Percentiles rank a stretch among this genome's conserved stretches.
Conservation (phyloP, 164 flowering plant species). For the Cinnamomum micranthum region DNA sequence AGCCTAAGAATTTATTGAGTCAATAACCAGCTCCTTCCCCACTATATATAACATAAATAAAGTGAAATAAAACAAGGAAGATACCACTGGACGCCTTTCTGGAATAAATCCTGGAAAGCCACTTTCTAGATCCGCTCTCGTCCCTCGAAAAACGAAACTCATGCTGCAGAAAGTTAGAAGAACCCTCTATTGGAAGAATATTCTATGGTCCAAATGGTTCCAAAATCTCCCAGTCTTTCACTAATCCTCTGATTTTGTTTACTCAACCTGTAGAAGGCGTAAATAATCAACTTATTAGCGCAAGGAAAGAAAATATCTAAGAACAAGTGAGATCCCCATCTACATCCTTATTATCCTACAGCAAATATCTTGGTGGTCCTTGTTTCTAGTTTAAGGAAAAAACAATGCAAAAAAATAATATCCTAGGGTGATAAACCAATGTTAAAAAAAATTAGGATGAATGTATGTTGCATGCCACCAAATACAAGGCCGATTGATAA, state of each 20-base stretch:
- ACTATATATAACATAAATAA: not conserved
- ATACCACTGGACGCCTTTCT: conserved; percentile 72
- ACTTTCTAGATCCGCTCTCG: conserved; percentile 67
- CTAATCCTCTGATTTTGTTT: not conserved
- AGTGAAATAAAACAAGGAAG: conserved; percentile 1
- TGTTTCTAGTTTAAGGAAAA: not conserved
- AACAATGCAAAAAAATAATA: not conserved
- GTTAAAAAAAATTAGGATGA: too few relatives aligned
- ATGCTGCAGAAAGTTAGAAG: conserved; percentile 26
- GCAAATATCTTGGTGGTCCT: not conserved
- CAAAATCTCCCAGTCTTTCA: not conserved
- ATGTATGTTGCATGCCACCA: too few relatives aligned
- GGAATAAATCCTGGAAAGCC: conserved; percentile 71
- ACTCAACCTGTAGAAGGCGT: not conserved
- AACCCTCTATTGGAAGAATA: not conserved
- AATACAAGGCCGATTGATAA: too few relatives aligned
- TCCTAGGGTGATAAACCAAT: too few relatives aligned
- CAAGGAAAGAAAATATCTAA: not conserved
- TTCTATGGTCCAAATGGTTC: not conserved
- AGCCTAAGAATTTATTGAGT: not conserved
- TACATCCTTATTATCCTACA: not conserved
- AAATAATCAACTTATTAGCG: too few relatives aligned
- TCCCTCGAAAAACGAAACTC: conserved; percentile 81
- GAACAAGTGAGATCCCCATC: not conserved
- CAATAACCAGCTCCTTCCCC: not conserved